Percentiles rank a stretch among this genome's conserved stretches.
phyloP scores from a whole-genome alignment of 257 asterid species.

The Osmanthus fragrans region DNA sequence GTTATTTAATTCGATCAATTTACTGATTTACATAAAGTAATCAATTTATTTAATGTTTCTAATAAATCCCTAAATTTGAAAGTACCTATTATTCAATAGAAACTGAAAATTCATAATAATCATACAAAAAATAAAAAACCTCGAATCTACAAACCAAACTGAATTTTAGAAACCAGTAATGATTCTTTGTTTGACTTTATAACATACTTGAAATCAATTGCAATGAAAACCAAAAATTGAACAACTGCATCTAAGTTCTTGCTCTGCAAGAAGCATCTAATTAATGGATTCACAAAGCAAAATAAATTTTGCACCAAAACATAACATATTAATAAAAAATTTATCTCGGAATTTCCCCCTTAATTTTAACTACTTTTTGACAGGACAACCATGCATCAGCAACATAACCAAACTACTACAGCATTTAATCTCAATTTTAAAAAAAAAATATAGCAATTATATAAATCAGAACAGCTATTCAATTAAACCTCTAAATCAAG shows the following conservation, averaged over 20 bases:
- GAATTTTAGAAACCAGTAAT: background rate
- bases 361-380: background rate
- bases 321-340: background rate
- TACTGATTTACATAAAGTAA: background rate
- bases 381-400: background rate
- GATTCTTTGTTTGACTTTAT: background rate
- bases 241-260: background rate
- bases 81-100: too few species aligned
- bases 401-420: background rate
- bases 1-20: background rate
- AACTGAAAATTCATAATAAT: too few species aligned
- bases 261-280: background rate
- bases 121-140: background rate
- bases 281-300: background rate
- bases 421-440: background rate
- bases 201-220: background rate
- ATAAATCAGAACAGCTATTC: background rate
- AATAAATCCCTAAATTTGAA: too few species aligned
- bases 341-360: background rate
- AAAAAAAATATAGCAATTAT: background rate
- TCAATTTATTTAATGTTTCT: too few species aligned
- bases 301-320: background rate
- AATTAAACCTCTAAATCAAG: background rate
- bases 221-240: slow-evolving; percentile 2
- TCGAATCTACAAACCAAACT: background rate